Conservation (phyloP, 2,329 filamentous ascomycete genomes). For the Cladosporium austrohemisphaericum region DNA sequence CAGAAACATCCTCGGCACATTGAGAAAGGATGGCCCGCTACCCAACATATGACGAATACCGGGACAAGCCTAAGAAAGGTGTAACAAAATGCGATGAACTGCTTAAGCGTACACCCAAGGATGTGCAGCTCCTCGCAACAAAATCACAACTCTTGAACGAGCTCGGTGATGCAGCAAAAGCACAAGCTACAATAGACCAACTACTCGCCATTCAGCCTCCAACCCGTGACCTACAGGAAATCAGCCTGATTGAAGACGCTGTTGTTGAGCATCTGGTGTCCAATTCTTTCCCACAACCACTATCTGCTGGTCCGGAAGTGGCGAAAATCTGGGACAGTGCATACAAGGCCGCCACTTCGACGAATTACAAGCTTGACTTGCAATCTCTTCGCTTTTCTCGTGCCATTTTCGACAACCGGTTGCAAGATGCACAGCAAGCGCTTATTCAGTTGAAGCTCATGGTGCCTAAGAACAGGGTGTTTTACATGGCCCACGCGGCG, state of each 20-base stretch:
- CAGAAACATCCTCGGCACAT: too few species aligned
- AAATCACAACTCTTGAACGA: conserved; percentile 31
- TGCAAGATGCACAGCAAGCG: conserved; percentile 32
- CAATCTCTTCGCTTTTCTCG: conserved; percentile 28
- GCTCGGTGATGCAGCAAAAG: conserved; percentile 19
- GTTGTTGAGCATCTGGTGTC: conserved; percentile 23
- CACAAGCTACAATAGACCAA: conserved; percentile 23
- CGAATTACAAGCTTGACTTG: conserved; percentile 27
- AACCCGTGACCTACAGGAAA: conserved; percentile 26
- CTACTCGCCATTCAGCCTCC: conserved; percentile 24
- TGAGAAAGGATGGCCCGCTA: conserved; percentile 30
- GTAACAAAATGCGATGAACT: conserved; percentile 32
- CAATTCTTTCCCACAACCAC: conserved; percentile 26
- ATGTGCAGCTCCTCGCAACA: conserved; percentile 27
- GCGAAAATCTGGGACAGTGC: conserved; percentile 33
- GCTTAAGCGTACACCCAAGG: conserved; percentile 28
- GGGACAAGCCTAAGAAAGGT: conserved; percentile 29
- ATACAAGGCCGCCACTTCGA: conserved; percentile 23
- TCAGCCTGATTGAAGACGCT: conserved; percentile 29
- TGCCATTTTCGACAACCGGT: conserved; percentile 29
- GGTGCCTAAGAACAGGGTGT: conserved; percentile 27
- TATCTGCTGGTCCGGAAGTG: conserved; percentile 27
- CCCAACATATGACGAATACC: conserved; percentile 33
- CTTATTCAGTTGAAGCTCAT: conserved; percentile 33
- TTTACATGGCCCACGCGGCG: conserved; percentile 35